Percentiles rank a stretch among this genome's conserved stretches.
phyloP scores from a whole-genome alignment of 2,329 filamentous ascomycete species.

The Diaporthe helianthi region DNA sequence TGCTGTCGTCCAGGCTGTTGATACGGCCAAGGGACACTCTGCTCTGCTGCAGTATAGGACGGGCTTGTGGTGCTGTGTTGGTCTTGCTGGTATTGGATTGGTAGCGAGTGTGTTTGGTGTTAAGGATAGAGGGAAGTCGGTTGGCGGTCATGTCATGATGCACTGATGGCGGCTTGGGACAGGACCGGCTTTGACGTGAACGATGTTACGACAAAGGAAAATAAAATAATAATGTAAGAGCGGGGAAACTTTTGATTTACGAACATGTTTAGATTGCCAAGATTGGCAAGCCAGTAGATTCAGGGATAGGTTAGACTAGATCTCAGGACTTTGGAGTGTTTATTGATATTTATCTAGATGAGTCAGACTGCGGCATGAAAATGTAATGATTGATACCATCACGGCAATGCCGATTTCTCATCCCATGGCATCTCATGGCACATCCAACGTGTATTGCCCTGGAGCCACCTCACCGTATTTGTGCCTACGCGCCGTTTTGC shows the following conservation, averaged over 20 bases:
- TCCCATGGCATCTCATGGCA: no score
- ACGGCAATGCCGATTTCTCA: no score
- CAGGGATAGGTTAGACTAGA: neutral
- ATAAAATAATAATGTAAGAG: neutral
- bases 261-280: neutral
- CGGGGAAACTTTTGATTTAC: neutral
- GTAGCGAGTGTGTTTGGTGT: conserved; percentile 38
- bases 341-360: no score
- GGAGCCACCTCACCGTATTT: no score
- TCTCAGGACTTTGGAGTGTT: accelerated
- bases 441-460: no score
- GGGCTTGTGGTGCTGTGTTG: conserved; percentile 51
- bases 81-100: conserved; percentile 47
- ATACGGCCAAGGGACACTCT: conserved; percentile 45
- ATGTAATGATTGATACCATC: neutral
- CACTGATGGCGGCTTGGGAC: neutral
- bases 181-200: neutral
- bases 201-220: neutral
- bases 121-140: conserved; percentile 33
- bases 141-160: conserved; percentile 17
- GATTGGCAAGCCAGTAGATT: neutral
- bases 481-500: neutral
- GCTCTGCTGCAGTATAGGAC: conserved; percentile 46
- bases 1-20: conserved; percentile 46
- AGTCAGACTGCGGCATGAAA: neutral